A percentile compares a stretch with the other conserved stretches of the same genome.
phyloP scores from a whole-genome alignment of 1,139 yeast genomes.

The Torulaspora globosa region DNA sequence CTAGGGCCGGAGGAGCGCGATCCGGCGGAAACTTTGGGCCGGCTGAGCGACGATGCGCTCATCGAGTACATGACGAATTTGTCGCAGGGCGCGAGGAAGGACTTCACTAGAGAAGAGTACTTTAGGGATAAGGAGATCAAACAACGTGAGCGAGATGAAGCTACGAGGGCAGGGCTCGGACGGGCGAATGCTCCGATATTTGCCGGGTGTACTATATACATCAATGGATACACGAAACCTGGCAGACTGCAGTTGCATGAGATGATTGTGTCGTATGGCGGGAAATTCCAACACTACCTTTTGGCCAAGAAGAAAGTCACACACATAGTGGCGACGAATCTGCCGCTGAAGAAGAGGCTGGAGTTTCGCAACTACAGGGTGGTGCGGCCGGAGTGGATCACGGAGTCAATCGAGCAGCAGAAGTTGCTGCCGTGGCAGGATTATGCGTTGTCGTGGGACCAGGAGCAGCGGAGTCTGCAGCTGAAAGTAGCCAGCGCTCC shows the following conservation, averaged over 20 bases:
- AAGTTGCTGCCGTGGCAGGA: slow-evolving; percentile 62
- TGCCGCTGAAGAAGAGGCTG: slow-evolving; percentile 70
- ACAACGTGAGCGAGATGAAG: slow-evolving; percentile 64
- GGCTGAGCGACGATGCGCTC: slow-evolving; percentile 14
- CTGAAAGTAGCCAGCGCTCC: slow-evolving; percentile 2
- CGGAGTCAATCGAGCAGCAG: slow-evolving; percentile 52
- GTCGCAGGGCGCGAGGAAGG: slow-evolving; percentile 12
- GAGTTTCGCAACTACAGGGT: slow-evolving; percentile 68
- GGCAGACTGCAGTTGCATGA: slow-evolving; percentile 68
- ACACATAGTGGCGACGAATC: slow-evolving; percentile 73
- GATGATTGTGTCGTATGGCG: slow-evolving; percentile 73
- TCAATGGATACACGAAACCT: slow-evolving; percentile 85
- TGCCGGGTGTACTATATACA: slow-evolving; percentile 59
- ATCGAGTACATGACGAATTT: slow-evolving; percentile 17
- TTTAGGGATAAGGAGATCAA: slow-evolving; percentile 62
- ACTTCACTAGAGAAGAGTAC: slow-evolving; percentile 44
- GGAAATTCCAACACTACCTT: slow-evolving; percentile 64
- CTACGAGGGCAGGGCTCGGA: slow-evolving; percentile 48
- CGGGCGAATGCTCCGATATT: slow-evolving; percentile 46
- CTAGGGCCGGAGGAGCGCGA: slow-evolving; percentile 2
- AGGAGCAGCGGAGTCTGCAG: slow-evolving; percentile 43
- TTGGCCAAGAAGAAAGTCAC: slow-evolving; percentile 71
- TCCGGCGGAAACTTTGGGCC: slow-evolving; percentile 7
- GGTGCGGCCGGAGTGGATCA: slow-evolving; percentile 79
- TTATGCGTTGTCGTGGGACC: slow-evolving; percentile 50